Evolutionary conservation across 768 basidiomycete genomes (phyloP).

Genomic region (Leccinellum albellum): DNA sequence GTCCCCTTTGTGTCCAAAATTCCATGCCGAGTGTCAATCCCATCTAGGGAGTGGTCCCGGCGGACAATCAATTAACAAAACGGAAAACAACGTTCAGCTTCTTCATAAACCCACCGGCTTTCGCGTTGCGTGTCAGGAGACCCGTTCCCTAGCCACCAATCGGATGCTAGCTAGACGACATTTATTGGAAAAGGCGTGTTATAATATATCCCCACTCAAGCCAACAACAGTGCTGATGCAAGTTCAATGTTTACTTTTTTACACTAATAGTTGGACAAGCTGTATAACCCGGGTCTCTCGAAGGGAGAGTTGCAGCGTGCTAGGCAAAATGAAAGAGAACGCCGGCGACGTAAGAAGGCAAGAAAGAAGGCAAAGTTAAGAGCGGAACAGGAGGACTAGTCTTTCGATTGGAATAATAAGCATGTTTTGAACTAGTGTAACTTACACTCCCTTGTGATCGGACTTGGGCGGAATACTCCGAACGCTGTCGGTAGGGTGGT

Average conservation of each 20-base stretch:
- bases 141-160: slow-evolving; percentile 78
- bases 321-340: slow-evolving; percentile 71
- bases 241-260: background rate
- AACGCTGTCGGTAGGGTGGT: slow-evolving; percentile 1
- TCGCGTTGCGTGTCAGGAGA: slow-evolving; percentile 84
- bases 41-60: slow-evolving; percentile 81
- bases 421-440: background rate
- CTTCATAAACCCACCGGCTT: slow-evolving; percentile 86
- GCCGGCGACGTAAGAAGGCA: slow-evolving; percentile 72
- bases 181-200: slow-evolving; percentile 72
- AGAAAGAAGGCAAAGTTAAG: slow-evolving; percentile 56
- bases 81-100: slow-evolving; percentile 85
- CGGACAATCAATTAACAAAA: slow-evolving; percentile 97
- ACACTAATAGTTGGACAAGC: slow-evolving; percentile 57
- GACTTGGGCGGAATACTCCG: slow-evolving; percentile 22
- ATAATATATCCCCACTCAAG: slow-evolving; percentile 18
- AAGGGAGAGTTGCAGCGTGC: slow-evolving; percentile 66
- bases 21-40: slow-evolving; percentile 7
- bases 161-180: slow-evolving; percentile 70
- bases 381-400: slow-evolving; percentile 20
- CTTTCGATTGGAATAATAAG: background rate
- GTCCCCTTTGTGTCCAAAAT: slow-evolving; percentile 12
- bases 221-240: slow-evolving; percentile 19
- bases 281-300: slow-evolving; percentile 73
- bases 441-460: background rate